Evolutionary conservation across 2,329 filamentous ascomycete species (phyloP).

Genomic region (Bipolaris cookei): DNA sequence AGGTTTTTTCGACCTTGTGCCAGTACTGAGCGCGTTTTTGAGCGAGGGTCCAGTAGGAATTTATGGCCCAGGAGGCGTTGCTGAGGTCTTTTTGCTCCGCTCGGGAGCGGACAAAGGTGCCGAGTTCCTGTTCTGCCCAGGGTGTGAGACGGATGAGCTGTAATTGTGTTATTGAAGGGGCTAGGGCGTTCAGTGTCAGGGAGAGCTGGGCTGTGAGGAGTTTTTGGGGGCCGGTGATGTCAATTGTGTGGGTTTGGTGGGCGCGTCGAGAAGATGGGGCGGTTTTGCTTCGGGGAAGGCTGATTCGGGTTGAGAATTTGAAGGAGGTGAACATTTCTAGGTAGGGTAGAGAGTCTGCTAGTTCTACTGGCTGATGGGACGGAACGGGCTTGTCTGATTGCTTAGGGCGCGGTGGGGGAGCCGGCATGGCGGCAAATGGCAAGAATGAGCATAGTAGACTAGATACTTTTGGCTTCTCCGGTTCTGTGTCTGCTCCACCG

Average conservation of each 20-base stretch:
- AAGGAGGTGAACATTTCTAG: conserved; percentile 75
- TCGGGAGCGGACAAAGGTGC: conserved; percentile 56
- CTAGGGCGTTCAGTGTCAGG: conserved; percentile 57
- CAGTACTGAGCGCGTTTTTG: conserved; percentile 68
- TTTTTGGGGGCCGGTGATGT: conserved; percentile 57
- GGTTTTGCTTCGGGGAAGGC: conserved; percentile 27
- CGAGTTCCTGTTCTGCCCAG: conserved; percentile 65
- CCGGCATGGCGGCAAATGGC: conserved; percentile 42
- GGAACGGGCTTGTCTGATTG: conserved; percentile 51
- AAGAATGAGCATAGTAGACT: conserved; percentile 50
- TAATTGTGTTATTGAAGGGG: conserved; percentile 61
- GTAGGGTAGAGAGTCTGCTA: conserved; percentile 71
- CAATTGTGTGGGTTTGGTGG: conserved; percentile 59
- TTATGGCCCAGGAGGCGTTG: conserved; percentile 70
- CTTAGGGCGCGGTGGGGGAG: conserved; percentile 33
- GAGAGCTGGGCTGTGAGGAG: conserved; percentile 65
- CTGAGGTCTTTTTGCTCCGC: conserved; percentile 60
- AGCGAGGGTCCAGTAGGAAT: conserved; percentile 69
- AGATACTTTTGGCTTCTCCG: conserved; percentile 37
- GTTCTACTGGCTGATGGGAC: conserved; percentile 69
- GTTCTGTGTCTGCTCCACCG: conserved; percentile 18
- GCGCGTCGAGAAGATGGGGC: conserved; percentile 20
- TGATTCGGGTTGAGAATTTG: conserved; percentile 62
- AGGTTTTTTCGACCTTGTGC: conserved; percentile 59
- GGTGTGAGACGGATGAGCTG: conserved; percentile 63